These are phyloP conservation scores for Metschnikowia aberdeeniae DNA, from an alignment of 805 yeast genomes.

Conservation along the genomic window DNA sequence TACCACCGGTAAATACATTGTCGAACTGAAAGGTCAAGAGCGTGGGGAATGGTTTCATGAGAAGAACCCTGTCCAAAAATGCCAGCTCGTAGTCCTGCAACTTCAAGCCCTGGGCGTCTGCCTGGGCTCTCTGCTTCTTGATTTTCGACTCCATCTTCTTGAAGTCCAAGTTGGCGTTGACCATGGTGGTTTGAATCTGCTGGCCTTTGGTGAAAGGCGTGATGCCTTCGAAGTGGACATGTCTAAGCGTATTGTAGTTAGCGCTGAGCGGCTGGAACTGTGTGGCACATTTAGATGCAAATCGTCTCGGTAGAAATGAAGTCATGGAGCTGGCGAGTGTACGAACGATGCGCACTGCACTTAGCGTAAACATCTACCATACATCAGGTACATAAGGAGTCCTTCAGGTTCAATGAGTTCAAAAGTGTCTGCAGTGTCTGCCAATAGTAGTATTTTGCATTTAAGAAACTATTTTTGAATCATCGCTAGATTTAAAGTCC, in stretches of 20 bases:
- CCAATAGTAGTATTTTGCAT: no score
- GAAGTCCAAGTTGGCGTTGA: conserved; percentile 53
- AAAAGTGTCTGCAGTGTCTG: no score
- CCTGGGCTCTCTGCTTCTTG: conserved; percentile 32
- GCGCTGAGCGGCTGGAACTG: conserved; percentile 31
- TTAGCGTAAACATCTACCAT: no score
- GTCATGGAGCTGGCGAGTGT: background rate
- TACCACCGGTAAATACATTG: conserved; percentile 89
- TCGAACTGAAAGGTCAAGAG: conserved; percentile 79
- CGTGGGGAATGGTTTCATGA: conserved; percentile 57
- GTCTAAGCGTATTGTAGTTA: conserved; percentile 33
- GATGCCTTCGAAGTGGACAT: conserved; percentile 40
- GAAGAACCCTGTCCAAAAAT: conserved; percentile 38
- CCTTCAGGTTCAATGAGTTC: no score
- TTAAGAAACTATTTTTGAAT: no score
- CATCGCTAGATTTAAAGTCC: no score
- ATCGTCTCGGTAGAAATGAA: conserved; percentile 8
- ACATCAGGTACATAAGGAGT: no score
- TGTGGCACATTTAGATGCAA: conserved; percentile 15
- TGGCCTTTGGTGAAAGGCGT: conserved; percentile 46
- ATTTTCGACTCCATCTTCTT: conserved; percentile 51
- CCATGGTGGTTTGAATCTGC: conserved; percentile 52
- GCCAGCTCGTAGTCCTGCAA: conserved; percentile 47
- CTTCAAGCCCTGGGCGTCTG: conserved; percentile 36
- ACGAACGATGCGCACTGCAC: conserved; percentile 1